Percentiles rank a stretch among this genome's conserved stretches.
Evolutionary conservation across 768 basidiomycete species (phyloP).

Genomic region (Auriculariales sp.): DNA sequence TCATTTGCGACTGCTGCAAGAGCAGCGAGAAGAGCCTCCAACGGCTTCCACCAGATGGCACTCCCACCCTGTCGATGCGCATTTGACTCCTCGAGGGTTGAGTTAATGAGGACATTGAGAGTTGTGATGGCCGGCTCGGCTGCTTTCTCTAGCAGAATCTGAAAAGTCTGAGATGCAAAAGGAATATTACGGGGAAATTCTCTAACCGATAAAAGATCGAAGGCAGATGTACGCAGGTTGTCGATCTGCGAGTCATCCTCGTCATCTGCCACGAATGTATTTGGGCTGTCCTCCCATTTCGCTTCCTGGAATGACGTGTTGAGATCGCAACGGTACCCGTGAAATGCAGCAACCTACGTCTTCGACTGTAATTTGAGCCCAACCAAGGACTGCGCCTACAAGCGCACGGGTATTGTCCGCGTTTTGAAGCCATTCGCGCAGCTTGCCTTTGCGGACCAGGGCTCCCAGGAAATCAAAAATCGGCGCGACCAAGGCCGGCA

Average conservation of each 20-base stretch:
- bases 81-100: slow-evolving; percentile 43
- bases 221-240: slow-evolving; percentile 68
- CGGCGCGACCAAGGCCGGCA: slow-evolving; percentile 62
- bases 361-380: slow-evolving; percentile 78
- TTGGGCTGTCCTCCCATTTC: slow-evolving; percentile 78
- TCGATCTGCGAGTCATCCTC: slow-evolving; percentile 80
- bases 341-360: slow-evolving; percentile 40
- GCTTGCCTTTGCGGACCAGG: slow-evolving; percentile 36
- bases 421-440: slow-evolving; percentile 37
- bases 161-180: slow-evolving; percentile 9
- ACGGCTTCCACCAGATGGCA: slow-evolving; percentile 76
- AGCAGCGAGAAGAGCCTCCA: slow-evolving; percentile 74
- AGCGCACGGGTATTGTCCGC: slow-evolving; percentile 32
- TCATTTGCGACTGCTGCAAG: slow-evolving; percentile 70
- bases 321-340: not conserved
- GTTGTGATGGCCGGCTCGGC: slow-evolving; percentile 34
- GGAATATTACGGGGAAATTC: slow-evolving; percentile 19
- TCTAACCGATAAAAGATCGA: slow-evolving; percentile 67
- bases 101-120: slow-evolving; percentile 40
- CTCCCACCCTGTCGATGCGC: slow-evolving; percentile 37
- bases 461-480: slow-evolving; percentile 70
- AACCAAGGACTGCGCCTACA: slow-evolving; percentile 44
- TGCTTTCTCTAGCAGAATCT: slow-evolving; percentile 45
- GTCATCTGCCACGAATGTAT: slow-evolving; percentile 87
- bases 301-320: slow-evolving; percentile 46